Conservation (phyloP, 257 asterid genomes). For the Nicotiana sylvestris region DNA sequence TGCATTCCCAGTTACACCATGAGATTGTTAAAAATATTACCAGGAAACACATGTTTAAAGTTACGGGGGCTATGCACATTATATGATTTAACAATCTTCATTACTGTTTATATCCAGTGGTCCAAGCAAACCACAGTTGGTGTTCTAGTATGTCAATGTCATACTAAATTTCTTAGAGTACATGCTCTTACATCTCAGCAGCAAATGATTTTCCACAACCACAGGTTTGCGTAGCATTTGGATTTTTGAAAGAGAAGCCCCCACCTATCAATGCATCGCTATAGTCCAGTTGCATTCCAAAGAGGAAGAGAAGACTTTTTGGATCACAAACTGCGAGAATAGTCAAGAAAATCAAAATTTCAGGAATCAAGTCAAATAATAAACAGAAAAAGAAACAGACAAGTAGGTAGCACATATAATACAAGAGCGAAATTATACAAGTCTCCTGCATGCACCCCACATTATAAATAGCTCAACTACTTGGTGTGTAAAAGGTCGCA, state of each 20-base stretch:
- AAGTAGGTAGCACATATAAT: not conserved
- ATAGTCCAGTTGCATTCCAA: slow-evolving; percentile 88
- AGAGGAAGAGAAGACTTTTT: slow-evolving; percentile 79
- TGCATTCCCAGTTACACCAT: not conserved
- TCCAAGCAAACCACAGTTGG: slow-evolving; percentile 7
- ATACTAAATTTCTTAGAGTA: not conserved
- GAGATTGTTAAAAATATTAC: no score
- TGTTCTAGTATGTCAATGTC: slow-evolving; percentile 8
- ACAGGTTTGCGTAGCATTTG: slow-evolving; percentile 89
- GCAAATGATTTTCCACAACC: slow-evolving; percentile 93
- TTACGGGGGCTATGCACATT: not conserved
- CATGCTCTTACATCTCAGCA: slow-evolving; percentile 58
- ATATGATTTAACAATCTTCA: not conserved
- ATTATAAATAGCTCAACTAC: not conserved
- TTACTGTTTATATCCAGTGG: not conserved
- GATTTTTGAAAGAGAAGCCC: slow-evolving; percentile 86
- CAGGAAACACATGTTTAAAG: not conserved
- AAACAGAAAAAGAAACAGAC: not conserved
- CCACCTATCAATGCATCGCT: slow-evolving; percentile 97
- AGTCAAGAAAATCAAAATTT: not conserved
- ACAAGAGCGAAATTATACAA: not conserved
- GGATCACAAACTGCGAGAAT: slow-evolving; percentile 81
- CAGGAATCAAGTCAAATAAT: not conserved
- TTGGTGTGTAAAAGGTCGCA: not conserved
- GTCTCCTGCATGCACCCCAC: not conserved